Base-by-base conservation (phyloP, 2,329 filamentous ascomycete genomes). In the Calonectria fujianensis region DNA sequence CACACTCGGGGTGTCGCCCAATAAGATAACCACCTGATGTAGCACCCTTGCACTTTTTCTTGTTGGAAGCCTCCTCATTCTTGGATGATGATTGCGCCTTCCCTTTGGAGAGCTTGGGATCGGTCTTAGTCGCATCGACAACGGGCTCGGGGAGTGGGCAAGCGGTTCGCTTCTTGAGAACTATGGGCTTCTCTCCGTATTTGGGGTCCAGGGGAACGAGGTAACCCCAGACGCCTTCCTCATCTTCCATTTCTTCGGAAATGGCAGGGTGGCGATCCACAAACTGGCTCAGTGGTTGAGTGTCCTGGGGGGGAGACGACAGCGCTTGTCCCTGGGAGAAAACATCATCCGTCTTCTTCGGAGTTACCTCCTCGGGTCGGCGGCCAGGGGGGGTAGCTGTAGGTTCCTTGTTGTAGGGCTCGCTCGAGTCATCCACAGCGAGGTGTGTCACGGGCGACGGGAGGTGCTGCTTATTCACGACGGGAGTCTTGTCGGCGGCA, bases 191-290 rank as follows among this genome's bases (percentile, higher is more conserved):
- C 86, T 85, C 92, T 52, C 85, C 93, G 69, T 93, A 92, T 77
- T 91, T 91, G 68, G 91, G 90, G 82, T 96, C 93, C 31, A 98
- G 87, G 2, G 96, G 95, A 69, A 98, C 91, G 7, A 99, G 88
- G 82, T 98, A 99, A 16, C 97, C 97, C 97, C 97, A 99, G 1
- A 98, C 95, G 11, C 95, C 95, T 83, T 98, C 94, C 85, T 98
- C 96, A 82, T 98, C 94, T 76, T 96, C 91, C 5, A 97, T 94
- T 72, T 98, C 95, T 76, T 96, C 94, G 14, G 93, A 93, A 61
- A 96, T 90, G 32, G 91, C 90, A 73, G 91, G 88, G 35, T 95
- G 91, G 3, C 94, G 93, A 78, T 95, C 93, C 48, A 95, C 86
- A 81, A 94, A 94, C 85, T 99, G 97, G 74, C 84, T 86, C 54